Conservation (phyloP, 208 protist species). For the Wallacemonas sp. region DNA sequence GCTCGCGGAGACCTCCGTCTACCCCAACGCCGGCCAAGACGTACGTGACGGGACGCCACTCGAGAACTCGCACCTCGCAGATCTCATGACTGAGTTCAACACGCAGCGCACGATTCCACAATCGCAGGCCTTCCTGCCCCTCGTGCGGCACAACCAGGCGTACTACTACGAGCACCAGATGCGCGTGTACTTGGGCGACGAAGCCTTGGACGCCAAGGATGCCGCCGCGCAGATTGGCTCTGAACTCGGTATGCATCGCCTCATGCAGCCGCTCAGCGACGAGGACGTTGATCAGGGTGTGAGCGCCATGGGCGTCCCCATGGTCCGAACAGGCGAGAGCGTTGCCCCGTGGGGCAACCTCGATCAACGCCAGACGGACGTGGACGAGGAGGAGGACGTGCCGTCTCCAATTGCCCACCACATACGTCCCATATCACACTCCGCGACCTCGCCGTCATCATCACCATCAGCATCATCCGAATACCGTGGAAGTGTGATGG, state of each 20-base stretch:
- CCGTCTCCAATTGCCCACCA: no score
- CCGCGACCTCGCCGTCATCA: no score
- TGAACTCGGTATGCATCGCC: no score
- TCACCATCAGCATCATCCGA: no score
- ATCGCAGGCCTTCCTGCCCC: background rate
- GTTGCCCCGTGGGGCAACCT: no score
- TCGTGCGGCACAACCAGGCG: conserved; percentile 5
- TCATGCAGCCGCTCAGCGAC: background rate
- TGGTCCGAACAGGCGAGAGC: no score
- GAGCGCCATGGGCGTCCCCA: no score
- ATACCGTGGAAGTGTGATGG: no score
- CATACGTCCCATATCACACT: no score
- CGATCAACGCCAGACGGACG: no score
- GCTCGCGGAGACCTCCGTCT: background rate
- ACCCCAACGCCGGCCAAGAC: background rate
- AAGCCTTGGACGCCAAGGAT: background rate
- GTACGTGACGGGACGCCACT: background rate
- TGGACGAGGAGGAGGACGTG: no score
- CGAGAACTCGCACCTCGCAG: background rate
- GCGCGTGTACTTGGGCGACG: conserved; percentile 1
- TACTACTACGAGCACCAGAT: conserved; percentile 9
- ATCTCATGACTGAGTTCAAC: conserved; percentile 2
- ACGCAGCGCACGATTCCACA: conserved; percentile 2
- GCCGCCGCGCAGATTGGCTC: background rate
- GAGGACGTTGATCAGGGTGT: no score